Evolutionary conservation across 768 basidiomycete genomes (phyloP).

Genomic region (Collybia sp.): DNA sequence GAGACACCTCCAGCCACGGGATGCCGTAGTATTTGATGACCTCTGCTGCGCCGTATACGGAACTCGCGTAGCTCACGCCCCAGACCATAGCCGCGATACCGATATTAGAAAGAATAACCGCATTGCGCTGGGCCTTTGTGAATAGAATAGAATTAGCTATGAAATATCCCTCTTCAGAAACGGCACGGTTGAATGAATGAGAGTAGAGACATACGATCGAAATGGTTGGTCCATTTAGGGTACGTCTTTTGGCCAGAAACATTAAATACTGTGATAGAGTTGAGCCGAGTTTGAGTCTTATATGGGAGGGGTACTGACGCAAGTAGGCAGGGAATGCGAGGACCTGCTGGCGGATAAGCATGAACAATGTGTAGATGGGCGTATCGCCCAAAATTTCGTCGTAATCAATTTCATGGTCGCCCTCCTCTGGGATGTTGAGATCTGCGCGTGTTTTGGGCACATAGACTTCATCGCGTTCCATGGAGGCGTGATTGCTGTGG

Average conservation of each 20-base stretch:
- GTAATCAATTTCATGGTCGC: slow-evolving; percentile 34
- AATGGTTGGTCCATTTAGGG: slow-evolving; percentile 64
- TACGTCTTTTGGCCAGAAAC: slow-evolving; percentile 58
- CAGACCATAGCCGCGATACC: slow-evolving; percentile 48
- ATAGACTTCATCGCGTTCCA: slow-evolving; percentile 55
- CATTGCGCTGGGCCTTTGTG: slow-evolving; percentile 43
- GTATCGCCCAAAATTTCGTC: slow-evolving; percentile 57
- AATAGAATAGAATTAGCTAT: slow-evolving; percentile 55
- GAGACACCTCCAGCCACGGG: slow-evolving; percentile 51
- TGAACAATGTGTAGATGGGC: slow-evolving; percentile 52
- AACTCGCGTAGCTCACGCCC: slow-evolving; percentile 29
- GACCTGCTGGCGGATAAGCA: slow-evolving; percentile 52
- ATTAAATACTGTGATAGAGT: slow-evolving; percentile 41
- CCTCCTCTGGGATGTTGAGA: slow-evolving; percentile 41
- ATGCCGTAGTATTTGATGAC: slow-evolving; percentile 48
- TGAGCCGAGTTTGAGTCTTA: slow-evolving; percentile 1
- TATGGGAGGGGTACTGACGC: slow-evolving; percentile 27
- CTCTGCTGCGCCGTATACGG: slow-evolving; percentile 28
- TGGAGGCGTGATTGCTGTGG: slow-evolving; percentile 45
- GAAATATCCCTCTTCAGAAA: not conserved
- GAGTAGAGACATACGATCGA: slow-evolving; percentile 44
- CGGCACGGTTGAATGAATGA: not conserved
- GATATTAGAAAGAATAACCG: slow-evolving; percentile 52
- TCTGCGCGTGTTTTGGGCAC: slow-evolving; percentile 58
- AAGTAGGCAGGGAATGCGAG: slow-evolving; percentile 61